Conservation (phyloP, 331 rosid genomes). For the Saraca asoca region DNA sequence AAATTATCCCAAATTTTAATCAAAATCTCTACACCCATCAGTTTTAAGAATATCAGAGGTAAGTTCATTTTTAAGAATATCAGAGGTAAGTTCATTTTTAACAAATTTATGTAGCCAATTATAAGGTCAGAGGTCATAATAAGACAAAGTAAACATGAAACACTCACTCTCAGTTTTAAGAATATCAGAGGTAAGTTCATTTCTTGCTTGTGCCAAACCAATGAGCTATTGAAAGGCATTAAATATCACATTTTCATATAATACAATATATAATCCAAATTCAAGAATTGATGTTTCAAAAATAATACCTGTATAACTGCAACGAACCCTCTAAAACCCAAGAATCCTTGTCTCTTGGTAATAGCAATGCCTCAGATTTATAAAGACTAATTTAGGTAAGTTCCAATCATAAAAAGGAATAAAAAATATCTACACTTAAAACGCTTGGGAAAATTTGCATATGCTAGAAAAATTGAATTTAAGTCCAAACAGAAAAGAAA, state of each 20-base stretch:
- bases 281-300: background rate
- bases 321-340: conserved; percentile 66
- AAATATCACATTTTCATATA: conserved; percentile 6
- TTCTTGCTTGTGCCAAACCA: conserved; percentile 76
- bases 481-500: too few species aligned
- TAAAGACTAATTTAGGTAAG: background rate
- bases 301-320: conserved; percentile 78
- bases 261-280: background rate
- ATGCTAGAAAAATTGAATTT: too few species aligned
- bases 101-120: background rate
- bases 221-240: conserved; percentile 51
- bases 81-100: too few species aligned
- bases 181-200: conserved; percentile 57
- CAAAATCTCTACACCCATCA: too few species aligned
- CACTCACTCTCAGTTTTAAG: conserved; percentile 64
- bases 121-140: background rate
- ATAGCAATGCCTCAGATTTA: conserved; percentile 89
- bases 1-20: too few species aligned
- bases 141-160: background rate
- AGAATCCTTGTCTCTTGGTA: conserved; percentile 70
- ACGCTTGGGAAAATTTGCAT: too few species aligned
- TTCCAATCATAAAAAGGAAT: too few species aligned
- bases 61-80: too few species aligned
- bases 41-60: too few species aligned
- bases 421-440: too few species aligned